Percentiles rank a stretch among this genome's conserved stretches.
These are phyloP conservation scores for Acanthamoeba lenticulata DNA, from an alignment of 208 protist species.

Conservation along the genomic window DNA sequence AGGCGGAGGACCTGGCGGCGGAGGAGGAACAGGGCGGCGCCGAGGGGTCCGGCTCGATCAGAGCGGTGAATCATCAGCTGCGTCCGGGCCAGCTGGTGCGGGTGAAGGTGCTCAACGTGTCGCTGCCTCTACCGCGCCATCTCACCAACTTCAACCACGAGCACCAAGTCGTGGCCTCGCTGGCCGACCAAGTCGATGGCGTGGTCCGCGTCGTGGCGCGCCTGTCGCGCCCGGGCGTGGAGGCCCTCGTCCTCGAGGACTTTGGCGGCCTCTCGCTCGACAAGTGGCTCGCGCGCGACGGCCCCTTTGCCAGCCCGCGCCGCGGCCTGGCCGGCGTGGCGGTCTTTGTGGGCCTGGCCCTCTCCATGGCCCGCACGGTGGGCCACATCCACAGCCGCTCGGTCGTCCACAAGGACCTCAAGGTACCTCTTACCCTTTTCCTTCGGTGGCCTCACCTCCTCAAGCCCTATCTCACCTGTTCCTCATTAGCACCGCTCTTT, in stretches of 20 bases:
- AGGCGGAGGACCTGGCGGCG: too few relatives aligned
- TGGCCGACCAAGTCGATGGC: background rate
- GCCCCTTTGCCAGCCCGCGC: background rate
- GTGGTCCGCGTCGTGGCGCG: slow-evolving; percentile 7
- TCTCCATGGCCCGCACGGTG: slow-evolving; percentile 3
- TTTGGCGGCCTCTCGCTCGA: slow-evolving; percentile 52
- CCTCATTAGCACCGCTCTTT: background rate
- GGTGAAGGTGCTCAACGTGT: slow-evolving; percentile 66
- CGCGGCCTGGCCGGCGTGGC: background rate
- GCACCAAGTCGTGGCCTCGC: slow-evolving; percentile 25
- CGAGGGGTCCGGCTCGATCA: background rate
- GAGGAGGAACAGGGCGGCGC: too few relatives aligned
- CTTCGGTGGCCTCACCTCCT: background rate
- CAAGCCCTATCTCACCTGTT: too few relatives aligned
- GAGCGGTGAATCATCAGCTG: too few relatives aligned
- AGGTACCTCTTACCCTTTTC: background rate
- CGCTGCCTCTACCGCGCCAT: slow-evolving; percentile 46
- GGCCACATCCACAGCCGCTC: slow-evolving; percentile 40
- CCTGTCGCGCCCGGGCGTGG: slow-evolving; percentile 13
- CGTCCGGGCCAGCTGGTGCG: slow-evolving; percentile 46
- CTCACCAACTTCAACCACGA: slow-evolving; percentile 65
- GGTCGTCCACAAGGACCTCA: slow-evolving; percentile 64
- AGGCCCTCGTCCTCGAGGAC: slow-evolving; percentile 61
- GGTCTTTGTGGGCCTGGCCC: background rate
- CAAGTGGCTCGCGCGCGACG: slow-evolving; percentile 61